Evolutionary conservation across 768 basidiomycete species (phyloP), one percentile per base, ranked within the genome.

Genomic region (Wakefieldia striispora): DNA sequence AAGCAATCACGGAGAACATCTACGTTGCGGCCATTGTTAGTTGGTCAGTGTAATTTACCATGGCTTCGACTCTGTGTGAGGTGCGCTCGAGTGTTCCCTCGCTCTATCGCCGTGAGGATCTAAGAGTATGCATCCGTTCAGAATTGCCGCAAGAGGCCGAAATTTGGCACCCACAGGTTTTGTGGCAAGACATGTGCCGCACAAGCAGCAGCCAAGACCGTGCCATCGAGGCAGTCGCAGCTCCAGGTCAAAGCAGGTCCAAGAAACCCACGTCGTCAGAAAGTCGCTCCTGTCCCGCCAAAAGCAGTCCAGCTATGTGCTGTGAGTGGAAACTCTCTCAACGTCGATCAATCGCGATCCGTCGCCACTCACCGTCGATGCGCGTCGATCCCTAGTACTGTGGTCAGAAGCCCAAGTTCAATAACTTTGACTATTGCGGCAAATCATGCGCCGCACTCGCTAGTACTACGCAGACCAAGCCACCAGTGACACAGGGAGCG

Each of bases 381-480:
- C 45, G 17, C 41, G 59, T 45, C 62, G 61, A 64, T 62, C 57
- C 54, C 21, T 40, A 68, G 67, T 31, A 66, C 31, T 86, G 84
- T 62, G 76, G 80, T 55, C 77, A 78, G 67, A 83, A 80, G 54
- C 80, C 81, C 11, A 86, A 82, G 65, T 81, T 75, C 68, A 76
- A 71, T 49, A 72, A 72, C 55, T 80, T 79, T 58, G 77, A 83
- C 45, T 85, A 75, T 62, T 86, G 84, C 51, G 78, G 82, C 39
- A 84, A 82, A 74, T 78, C 75, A 35, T 85, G 84, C 60, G 83
- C 82, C 10, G 68, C 75, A 1, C 57, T 70, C n/a, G 81, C 80
- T 5, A 67, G 65, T 26, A 59, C 67, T 11, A 45, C 35, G 12
- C 66, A 51, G 29, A 38, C 42, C 36, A 63, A 55, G 45, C 62